Conservation (phyloP, 805 yeast species). For the Kazachstania taianensis region DNA sequence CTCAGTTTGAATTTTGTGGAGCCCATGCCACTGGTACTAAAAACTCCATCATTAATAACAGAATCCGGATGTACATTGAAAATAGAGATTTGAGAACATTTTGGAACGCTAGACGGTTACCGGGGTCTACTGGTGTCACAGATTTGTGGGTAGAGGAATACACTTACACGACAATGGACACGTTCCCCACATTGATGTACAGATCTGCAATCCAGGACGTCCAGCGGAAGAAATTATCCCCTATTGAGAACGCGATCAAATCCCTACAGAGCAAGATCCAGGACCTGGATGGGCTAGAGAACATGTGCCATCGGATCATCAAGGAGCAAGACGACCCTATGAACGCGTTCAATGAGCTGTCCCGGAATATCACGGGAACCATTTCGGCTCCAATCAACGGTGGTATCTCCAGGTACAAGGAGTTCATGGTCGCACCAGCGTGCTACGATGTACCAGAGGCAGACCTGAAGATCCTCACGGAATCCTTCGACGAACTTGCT, state of each 20-base stretch:
- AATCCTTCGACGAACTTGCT: constrained; percentile 59
- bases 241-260: constrained; percentile 71
- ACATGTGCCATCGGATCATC: constrained; percentile 41
- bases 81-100: constrained; percentile 64
- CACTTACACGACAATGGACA: constrained; percentile 59
- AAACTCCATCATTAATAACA: constrained; percentile 33
- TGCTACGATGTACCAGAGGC: constrained; percentile 26
- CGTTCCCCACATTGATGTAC: constrained; percentile 85
- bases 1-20: constrained; percentile 29
- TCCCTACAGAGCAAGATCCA: constrained; percentile 57
- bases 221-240: constrained; percentile 52
- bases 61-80: constrained; percentile 64
- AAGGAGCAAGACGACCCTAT: constrained; percentile 41
- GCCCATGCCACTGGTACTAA: constrained; percentile 38
- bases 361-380: constrained; percentile 70
- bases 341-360: constrained; percentile 49
- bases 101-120: constrained; percentile 57
- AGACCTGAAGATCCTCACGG: constrained; percentile 24
- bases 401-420: constrained; percentile 76
- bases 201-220: constrained; percentile 57
- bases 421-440: constrained; percentile 37
- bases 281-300: constrained; percentile 61
- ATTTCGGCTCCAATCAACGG: constrained; percentile 91
- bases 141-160: constrained; percentile 87
- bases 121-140: constrained; percentile 59